Evolutionary conservation across 345 rosid species (phyloP).

Genomic region (Fremontodendron californicum): DNA sequence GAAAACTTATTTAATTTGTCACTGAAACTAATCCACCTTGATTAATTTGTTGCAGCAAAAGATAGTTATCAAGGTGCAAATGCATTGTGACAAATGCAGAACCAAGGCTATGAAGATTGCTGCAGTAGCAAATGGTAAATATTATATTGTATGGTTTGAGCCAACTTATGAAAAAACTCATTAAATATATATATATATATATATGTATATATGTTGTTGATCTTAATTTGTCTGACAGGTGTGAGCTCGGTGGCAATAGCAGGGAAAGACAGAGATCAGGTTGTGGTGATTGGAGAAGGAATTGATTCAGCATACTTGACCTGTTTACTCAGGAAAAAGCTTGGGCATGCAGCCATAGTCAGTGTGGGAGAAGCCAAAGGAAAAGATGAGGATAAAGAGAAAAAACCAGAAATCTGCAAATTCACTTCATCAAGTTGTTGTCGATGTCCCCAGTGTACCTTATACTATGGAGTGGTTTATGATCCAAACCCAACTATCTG

Average conservation of each 20-base stretch:
- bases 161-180: too few species aligned
- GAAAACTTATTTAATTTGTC: neutral
- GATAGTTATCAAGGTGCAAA: constrained; percentile 14
- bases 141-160: neutral
- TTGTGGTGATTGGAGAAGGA: constrained; percentile 10
- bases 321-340: neutral
- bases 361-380: neutral
- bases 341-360: neutral
- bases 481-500: neutral
- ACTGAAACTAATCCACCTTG: neutral
- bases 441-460: neutral
- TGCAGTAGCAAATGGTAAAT: constrained; percentile 9
- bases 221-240: neutral
- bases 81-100: constrained; percentile 22
- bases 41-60: constrained; percentile 15
- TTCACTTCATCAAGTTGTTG: neutral
- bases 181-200: too few species aligned
- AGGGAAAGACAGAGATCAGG: constrained; percentile 4
- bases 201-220: too few species aligned
- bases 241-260: constrained; percentile 1
- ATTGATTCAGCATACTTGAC: constrained; percentile 1
- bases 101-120: constrained; percentile 24
- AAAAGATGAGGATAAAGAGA: neutral
- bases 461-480: too few species aligned
- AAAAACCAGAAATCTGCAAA: neutral